These are phyloP conservation scores for Gliomastix tumulicola DNA, from an alignment of 2,329 filamentous ascomycete genomes.

Conservation along the genomic window DNA sequence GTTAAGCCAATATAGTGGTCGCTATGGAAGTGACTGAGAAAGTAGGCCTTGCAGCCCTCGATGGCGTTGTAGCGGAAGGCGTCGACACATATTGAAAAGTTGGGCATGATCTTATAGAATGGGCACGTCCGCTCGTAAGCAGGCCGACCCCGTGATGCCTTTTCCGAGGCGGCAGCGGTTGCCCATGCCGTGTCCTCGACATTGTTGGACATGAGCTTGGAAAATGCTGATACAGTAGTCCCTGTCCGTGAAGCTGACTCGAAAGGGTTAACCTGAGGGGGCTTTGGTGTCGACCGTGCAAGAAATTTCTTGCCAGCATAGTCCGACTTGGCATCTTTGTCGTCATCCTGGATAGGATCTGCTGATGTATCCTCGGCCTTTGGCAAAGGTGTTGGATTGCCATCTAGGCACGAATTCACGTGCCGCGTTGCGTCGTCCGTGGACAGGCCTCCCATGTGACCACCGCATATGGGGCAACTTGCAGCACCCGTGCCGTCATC, in stretches of 20 bases:
- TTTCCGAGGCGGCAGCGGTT: constrained; percentile 72
- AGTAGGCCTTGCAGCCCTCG: constrained; percentile 87
- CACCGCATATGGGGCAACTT: constrained; percentile 73
- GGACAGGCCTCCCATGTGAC: constrained; percentile 51
- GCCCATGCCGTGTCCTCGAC: constrained; percentile 89
- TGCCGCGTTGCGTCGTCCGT: constrained; percentile 69
- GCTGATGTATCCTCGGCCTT: neutral
- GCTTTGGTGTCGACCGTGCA: constrained; percentile 62
- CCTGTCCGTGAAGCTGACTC: too few relatives aligned
- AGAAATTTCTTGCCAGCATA: constrained; percentile 51
- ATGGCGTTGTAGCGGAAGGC: constrained; percentile 94
- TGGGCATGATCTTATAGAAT: constrained; percentile 97
- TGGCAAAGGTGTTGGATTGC: constrained; percentile 58
- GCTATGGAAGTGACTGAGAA: constrained; percentile 95
- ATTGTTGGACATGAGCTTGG: constrained; percentile 86
- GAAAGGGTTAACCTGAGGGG: constrained; percentile 77
- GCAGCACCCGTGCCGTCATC: constrained; percentile 21
- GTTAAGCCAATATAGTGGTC: constrained; percentile 94
- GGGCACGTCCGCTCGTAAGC: constrained; percentile 88
- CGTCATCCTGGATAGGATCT: constrained; percentile 8
- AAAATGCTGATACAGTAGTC: constrained; percentile 94
- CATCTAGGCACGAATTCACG: constrained; percentile 90
- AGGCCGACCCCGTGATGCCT: constrained; percentile 72
- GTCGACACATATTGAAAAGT: constrained; percentile 88
- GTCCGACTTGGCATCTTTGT: constrained; percentile 15